Base-by-base conservation (phyloP, 352 stramenopile genomes). In the Phytophthora capsici region DNA sequence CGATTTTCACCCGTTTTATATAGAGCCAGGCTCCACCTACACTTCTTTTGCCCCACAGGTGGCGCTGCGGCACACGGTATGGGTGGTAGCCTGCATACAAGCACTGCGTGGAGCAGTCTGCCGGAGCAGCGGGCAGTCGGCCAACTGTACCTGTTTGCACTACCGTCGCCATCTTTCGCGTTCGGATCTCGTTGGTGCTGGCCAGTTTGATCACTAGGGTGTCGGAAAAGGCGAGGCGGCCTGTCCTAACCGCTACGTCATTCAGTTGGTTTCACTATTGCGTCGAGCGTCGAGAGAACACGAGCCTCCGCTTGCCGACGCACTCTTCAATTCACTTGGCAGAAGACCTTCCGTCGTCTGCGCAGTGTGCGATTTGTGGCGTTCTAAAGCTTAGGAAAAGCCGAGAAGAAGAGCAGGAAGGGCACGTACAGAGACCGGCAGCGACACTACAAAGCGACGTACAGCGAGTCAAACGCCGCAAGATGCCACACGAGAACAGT, bases 391-490 rank as follows among this genome's bases (percentile, higher is more conserved):
- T 7, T 40, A 30, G 50, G 68, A 69, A 69, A 65, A 65, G 28
- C 22, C 16, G 47, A 57, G 68, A 73, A 75, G 63, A 70, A 63
- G 52, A 57, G 68, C 63, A 76, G 53, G 68, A 76, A 69, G 34
- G 28, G 68, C 57, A 73, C 6, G 68, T 70, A 19, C 57, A 76
- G 52, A 76, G 51, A 75, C 63, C 46, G 41, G 56, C 25, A 68
- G 22, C 19, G 16, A 3, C 37, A 52, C 43, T n/a, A 62, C 55
- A 30, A 71, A 51, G 40, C 50, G 28, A 26, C 51, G 23, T 50
- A 61, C 51, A 17, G 45, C 41, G 32, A 45, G 22, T 22, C 57
- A 41, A 55, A 43, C 37, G 14, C 12, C 22, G 23, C 28, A 44
- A 19, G 32, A 65, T 65, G 57, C 36, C 19, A 17, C 37, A 23